Conservation (phyloP, 441 rosid genomes). For the Gossypium trilobum region DNA sequence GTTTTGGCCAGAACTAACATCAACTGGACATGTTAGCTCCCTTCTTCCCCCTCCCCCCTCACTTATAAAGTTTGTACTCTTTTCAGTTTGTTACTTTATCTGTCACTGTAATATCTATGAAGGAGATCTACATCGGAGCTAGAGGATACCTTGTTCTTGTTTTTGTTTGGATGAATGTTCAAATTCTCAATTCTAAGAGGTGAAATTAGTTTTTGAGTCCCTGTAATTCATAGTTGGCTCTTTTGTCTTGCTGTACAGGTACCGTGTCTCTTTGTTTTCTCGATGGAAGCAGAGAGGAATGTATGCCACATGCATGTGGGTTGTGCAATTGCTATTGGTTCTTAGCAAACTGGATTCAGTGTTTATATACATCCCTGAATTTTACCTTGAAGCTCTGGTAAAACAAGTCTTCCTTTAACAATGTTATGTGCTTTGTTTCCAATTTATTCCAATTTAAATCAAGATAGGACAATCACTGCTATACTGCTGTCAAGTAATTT, state of each 20-base stretch:
- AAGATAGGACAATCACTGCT: neutral
- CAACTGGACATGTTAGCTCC: neutral
- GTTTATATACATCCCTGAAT: slow-evolving; percentile 80
- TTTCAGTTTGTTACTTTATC: neutral
- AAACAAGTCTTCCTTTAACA: slow-evolving; percentile 14
- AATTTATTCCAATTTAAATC: neutral
- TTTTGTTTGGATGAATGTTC: slow-evolving; percentile 12
- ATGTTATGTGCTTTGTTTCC: slow-evolving; percentile 8
- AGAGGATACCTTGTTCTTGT: neutral
- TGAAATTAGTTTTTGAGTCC: slow-evolving; percentile 1
- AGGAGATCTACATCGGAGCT: neutral
- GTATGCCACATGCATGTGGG: slow-evolving; percentile 96
- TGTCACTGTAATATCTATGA: neutral
- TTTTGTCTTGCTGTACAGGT: slow-evolving; percentile 43
- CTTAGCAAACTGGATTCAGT: slow-evolving; percentile 83
- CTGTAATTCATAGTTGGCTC: neutral
- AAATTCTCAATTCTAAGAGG: slow-evolving; percentile 10
- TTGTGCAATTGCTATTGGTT: slow-evolving; percentile 77
- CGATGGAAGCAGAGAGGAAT: slow-evolving; percentile 99
- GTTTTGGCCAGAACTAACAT: neutral
- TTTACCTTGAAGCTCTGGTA: slow-evolving; percentile 89
- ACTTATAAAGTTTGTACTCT: neutral
- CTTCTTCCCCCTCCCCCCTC: neutral
- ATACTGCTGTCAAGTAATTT: neutral
- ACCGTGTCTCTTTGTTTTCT: slow-evolving; percentile 68